These are phyloP conservation scores for Venturia asperata DNA, from an alignment of 2,329 filamentous ascomycete species.

Conservation along the genomic window DNA sequence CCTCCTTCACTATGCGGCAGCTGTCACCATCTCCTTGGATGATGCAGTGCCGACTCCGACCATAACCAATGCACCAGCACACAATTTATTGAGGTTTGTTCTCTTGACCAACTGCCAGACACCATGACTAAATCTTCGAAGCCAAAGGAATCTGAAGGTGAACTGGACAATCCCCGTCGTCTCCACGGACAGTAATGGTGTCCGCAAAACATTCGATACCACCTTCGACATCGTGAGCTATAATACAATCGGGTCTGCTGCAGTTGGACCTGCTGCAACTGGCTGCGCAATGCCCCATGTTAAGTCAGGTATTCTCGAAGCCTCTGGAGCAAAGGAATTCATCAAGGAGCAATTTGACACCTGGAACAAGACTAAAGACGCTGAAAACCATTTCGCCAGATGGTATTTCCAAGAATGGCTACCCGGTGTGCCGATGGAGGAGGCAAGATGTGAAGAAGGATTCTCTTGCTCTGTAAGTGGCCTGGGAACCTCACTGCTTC, in stretches of 20 bases:
- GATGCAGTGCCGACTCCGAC: neutral
- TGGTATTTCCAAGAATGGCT: neutral
- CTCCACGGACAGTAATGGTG: neutral
- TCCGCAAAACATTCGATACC: neutral
- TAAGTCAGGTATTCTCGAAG: neutral
- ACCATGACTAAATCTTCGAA: neutral
- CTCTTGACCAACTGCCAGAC: neutral
- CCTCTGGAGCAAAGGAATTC: neutral
- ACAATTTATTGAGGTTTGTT: neutral
- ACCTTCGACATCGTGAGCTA: too few relatives aligned
- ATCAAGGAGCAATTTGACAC: neutral
- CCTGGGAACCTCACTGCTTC: neutral
- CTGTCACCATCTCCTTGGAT: neutral
- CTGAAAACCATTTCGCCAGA: neutral
- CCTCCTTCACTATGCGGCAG: neutral
- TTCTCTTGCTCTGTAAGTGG: neutral
- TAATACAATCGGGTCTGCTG: too few relatives aligned
- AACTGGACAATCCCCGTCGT: neutral
- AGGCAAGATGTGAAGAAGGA: neutral
- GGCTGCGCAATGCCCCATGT: neutral
- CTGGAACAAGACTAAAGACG: neutral
- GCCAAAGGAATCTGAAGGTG: neutral
- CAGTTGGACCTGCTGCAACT: neutral
- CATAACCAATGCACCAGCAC: neutral
- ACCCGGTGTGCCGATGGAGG: neutral